Evolutionary conservation across 108 stramenopile genomes (phyloP).

Genomic region (Skeletonema costatum): DNA sequence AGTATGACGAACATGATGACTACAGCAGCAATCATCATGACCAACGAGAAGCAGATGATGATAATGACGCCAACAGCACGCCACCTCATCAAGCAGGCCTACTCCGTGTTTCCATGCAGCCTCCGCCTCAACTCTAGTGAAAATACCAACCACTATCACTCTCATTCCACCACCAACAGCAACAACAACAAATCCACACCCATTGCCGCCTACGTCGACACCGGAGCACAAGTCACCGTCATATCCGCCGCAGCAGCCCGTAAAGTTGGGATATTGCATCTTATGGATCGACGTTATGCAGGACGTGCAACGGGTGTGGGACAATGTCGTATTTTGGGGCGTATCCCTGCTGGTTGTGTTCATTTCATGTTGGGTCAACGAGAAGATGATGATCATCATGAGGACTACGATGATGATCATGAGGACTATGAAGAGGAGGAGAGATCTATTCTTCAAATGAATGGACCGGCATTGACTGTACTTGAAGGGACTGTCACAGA

Average conservation of each 20-base stretch:
- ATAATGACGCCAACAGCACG: neutral
- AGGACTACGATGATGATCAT: conserved; percentile 3
- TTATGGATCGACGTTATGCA: conserved; percentile 68
- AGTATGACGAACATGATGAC: neutral
- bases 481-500: conserved; percentile 53
- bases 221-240: conserved; percentile 70
- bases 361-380: conserved; percentile 38
- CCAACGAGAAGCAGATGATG: neutral
- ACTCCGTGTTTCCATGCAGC: conserved; percentile 1
- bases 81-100: neutral
- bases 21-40: neutral
- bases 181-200: conserved; percentile 18
- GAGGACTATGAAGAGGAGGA: neutral
- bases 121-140: neutral
- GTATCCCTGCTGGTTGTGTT: conserved; percentile 57
- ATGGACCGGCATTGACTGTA: conserved; percentile 56
- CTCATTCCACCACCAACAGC: neutral
- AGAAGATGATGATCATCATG: neutral
- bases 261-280: conserved; percentile 51
- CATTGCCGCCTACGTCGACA: conserved; percentile 62
- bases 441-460: conserved; percentile 22
- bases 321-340: conserved; percentile 58
- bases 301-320: conserved; percentile 71
- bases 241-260: conserved; percentile 53
- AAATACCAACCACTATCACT: neutral